Evolutionary conservation across 768 basidiomycete genomes (phyloP).

Genomic region (Leccinum subgranulosum): DNA sequence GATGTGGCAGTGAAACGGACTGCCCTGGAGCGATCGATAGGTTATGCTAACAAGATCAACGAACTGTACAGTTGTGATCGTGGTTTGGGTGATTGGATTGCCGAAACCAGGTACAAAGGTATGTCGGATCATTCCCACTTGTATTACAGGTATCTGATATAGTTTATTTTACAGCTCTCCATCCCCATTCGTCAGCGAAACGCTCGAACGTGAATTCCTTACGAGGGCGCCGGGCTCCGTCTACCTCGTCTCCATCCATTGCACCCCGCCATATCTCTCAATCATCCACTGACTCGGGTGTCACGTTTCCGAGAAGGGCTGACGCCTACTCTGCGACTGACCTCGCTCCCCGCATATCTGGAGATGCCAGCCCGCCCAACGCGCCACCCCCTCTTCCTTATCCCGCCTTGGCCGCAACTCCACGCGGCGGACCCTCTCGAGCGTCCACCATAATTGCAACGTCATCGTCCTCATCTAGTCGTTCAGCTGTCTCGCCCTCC

Average conservation of each 20-base stretch:
- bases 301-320: constrained; percentile 75
- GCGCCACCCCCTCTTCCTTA: constrained; percentile 68
- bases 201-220: constrained; percentile 27
- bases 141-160: constrained; percentile 3
- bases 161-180: constrained; percentile 13
- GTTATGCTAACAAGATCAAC: constrained; percentile 82
- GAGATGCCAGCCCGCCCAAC: constrained; percentile 51
- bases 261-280: constrained; percentile 68
- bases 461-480: constrained; percentile 47
- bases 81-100: constrained; percentile 76
- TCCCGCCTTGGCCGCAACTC: constrained; percentile 54
- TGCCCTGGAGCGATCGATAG: constrained; percentile 62
- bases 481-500: constrained; percentile 44
- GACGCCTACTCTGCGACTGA: constrained; percentile 80
- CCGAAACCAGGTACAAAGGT: constrained; percentile 56
- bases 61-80: constrained; percentile 74
- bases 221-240: constrained; percentile 29
- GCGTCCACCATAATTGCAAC: constrained; percentile 33
- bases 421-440: constrained; percentile 24
- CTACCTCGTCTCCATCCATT: constrained; percentile 42
- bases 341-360: constrained; percentile 46
- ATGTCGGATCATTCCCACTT: constrained; percentile 2
- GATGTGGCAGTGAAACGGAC: constrained; percentile 59
- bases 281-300: constrained; percentile 70
- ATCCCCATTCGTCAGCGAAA: constrained; percentile 20